phyloP scores from a whole-genome alignment of 75 land plant species.

The Cupressus sempervirens region DNA sequence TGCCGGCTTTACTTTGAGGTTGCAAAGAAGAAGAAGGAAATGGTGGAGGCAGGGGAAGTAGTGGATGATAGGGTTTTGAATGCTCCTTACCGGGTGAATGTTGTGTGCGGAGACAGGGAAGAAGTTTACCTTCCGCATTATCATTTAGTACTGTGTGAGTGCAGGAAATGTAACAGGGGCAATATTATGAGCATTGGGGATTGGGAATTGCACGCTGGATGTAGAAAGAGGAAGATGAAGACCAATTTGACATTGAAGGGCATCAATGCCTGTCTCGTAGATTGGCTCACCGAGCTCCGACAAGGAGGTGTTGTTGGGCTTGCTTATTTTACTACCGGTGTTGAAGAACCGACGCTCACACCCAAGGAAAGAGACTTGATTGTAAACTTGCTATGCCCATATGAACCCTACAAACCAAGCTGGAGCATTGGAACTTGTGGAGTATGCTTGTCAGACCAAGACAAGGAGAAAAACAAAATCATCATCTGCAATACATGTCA shows the following conservation, averaged over 20 bases:
- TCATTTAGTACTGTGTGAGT: not conserved
- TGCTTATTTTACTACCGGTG: slow-evolving; percentile 21
- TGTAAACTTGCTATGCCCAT: slow-evolving; percentile 33
- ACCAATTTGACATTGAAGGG: not conserved
- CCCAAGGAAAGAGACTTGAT: slow-evolving; percentile 40
- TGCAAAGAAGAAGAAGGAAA: not conserved
- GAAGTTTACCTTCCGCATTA: not conserved
- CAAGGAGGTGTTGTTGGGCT: slow-evolving; percentile 28
- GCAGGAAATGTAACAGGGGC: not conserved
- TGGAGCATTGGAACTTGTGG: slow-evolving; percentile 95
- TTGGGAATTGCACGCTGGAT: not conserved
- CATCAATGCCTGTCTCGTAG: not conserved
- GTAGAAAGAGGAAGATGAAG: not conserved
- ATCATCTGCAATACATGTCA: slow-evolving; percentile 94
- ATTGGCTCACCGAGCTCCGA: slow-evolving; percentile 17
- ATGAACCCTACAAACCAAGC: slow-evolving; percentile 50
- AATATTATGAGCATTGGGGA: not conserved
- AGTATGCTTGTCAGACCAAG: slow-evolving; percentile 77
- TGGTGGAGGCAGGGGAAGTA: no score
- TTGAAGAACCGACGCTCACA: slow-evolving; percentile 17
- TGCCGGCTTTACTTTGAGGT: not conserved
- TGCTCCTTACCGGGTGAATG: not conserved
- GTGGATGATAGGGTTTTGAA: no score
- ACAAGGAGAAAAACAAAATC: slow-evolving; percentile 83
- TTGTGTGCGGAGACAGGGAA: not conserved